Evolutionary conservation across 2,329 filamentous ascomycete species (phyloP).

Genomic region (Seiridium cupressi): DNA sequence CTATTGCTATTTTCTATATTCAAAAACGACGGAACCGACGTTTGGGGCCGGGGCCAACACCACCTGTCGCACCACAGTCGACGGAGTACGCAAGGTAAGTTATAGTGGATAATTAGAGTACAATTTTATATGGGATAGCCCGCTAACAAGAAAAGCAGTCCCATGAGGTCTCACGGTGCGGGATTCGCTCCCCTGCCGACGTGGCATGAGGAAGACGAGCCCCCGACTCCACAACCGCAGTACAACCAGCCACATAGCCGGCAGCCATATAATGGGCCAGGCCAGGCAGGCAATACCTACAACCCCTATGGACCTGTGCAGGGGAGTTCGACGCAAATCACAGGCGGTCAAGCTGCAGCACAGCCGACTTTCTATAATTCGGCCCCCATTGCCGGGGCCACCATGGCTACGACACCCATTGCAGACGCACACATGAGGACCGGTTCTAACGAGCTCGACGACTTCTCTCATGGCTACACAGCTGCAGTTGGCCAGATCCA

Average conservation of each 20-base stretch:
- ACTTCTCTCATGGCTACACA: constrained; percentile 42
- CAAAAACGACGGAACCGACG: constrained; percentile 41
- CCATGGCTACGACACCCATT: constrained; percentile 22
- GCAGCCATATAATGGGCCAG: not conserved
- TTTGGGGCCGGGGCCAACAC: constrained; percentile 36
- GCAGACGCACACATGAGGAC: constrained; percentile 16
- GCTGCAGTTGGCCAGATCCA: constrained; percentile 35
- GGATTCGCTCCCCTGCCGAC: constrained; percentile 36
- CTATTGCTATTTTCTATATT: constrained; percentile 41
- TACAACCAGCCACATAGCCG: constrained; percentile 8
- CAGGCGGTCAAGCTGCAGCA: constrained; percentile 15
- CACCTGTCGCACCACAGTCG: constrained; percentile 22
- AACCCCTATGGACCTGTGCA: not conserved
- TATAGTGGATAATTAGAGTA: not conserved
- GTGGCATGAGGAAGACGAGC: constrained; percentile 30
- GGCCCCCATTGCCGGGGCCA: constrained; percentile 19
- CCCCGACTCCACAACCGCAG: constrained; percentile 20
- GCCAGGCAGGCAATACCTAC: not conserved
- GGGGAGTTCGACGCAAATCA: constrained; percentile 11
- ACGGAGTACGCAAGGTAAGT: constrained; percentile 41
- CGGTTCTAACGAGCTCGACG: constrained; percentile 37
- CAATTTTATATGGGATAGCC: not conserved
- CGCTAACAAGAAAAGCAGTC: constrained; percentile 13
- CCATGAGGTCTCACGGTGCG: constrained; percentile 27
- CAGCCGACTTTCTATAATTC: constrained; percentile 23